Evolutionary conservation across 179 eudicot species (phyloP).

Genomic region (Beta lomatogona): DNA sequence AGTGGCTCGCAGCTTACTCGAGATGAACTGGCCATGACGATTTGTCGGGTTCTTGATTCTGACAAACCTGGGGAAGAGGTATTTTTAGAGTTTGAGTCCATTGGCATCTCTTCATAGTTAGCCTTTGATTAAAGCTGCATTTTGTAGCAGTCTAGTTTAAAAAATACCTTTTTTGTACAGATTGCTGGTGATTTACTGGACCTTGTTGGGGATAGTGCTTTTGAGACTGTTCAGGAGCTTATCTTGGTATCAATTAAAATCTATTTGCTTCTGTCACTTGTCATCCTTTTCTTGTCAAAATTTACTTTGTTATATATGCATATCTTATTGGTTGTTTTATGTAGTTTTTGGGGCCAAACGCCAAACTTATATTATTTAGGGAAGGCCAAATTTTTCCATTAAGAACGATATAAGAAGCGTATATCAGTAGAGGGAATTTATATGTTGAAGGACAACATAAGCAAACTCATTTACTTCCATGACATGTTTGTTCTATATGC

Average conservation of each 20-base stretch:
- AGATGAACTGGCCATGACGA: conserved; percentile 93
- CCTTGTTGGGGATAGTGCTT: conserved; percentile 91
- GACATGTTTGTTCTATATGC: neutral
- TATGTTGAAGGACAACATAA: neutral
- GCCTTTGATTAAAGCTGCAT: conserved; percentile 14
- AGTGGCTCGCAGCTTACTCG: conserved; percentile 78
- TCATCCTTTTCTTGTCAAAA: neutral
- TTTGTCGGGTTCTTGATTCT: conserved; percentile 90
- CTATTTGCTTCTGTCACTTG: conserved; percentile 11
- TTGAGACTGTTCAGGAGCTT: conserved; percentile 93
- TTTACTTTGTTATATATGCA: neutral
- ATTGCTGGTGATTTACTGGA: conserved; percentile 96
- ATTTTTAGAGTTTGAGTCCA: conserved; percentile 12
- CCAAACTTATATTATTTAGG: neutral
- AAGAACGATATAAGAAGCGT: neutral
- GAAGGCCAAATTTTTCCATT: neutral
- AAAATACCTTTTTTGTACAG: conserved; percentile 39
- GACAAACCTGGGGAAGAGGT: conserved; percentile 98
- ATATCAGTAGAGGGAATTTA: neutral
- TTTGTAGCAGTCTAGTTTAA: conserved; percentile 17
- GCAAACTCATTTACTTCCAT: neutral
- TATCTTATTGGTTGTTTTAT: neutral
- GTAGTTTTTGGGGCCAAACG: neutral
- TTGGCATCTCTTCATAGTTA: neutral
- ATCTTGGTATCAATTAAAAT: conserved; percentile 49